Percentiles rank a stretch among this genome's conserved stretches.
These are phyloP conservation scores for Lyophyllum decastes DNA, from an alignment of 768 basidiomycete species.

Conservation along the genomic window DNA sequence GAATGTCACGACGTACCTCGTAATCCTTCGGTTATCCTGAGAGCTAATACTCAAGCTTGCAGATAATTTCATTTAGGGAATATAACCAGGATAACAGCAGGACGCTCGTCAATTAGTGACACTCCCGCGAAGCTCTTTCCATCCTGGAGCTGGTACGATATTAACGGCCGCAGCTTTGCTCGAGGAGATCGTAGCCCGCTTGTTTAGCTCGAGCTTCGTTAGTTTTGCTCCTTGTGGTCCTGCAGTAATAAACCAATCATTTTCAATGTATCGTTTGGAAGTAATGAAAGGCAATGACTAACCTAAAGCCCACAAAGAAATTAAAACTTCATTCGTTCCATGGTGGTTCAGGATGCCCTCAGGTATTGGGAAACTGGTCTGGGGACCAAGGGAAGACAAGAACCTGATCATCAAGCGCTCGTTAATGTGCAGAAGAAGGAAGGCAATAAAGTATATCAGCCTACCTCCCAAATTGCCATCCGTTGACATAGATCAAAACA, in stretches of 20 bases:
- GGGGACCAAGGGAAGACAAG: constrained; percentile 41
- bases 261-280: not conserved
- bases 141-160: constrained; percentile 32
- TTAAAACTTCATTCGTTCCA: constrained; percentile 33
- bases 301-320: constrained; percentile 38
- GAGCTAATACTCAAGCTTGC: no score
- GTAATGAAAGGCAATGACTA: constrained; percentile 1
- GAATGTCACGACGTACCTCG: not conserved
- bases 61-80: not conserved
- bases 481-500: constrained; percentile 68
- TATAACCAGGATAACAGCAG: not conserved
- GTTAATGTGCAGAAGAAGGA: not conserved
- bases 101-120: not conserved
- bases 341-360: constrained; percentile 39
- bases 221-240: constrained; percentile 29
- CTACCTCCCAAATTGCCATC: constrained; percentile 74
- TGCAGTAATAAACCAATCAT: constrained; percentile 5
- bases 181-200: constrained; percentile 25
- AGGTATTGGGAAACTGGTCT: constrained; percentile 45
- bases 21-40: no score
- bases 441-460: constrained; percentile 32
- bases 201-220: constrained; percentile 29
- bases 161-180: constrained; percentile 29
- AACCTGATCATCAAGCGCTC: constrained; percentile 19
- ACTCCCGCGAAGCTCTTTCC: constrained; percentile 27